Conservation (phyloP, 2,329 filamentous ascomycete species). For the Botrytis sinoallii region DNA sequence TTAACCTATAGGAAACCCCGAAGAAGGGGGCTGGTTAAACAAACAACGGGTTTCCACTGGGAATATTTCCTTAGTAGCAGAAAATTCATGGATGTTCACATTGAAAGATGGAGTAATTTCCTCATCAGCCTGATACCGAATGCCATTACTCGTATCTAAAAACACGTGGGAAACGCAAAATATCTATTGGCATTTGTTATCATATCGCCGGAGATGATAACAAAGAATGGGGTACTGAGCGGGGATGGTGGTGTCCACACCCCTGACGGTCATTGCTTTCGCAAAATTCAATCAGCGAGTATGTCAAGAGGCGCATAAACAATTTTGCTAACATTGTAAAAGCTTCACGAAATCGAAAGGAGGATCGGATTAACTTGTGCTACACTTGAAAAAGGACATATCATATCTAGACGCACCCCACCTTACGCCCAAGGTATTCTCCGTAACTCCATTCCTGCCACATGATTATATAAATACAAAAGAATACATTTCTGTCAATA, state of each 20-base stretch:
- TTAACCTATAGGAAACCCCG: no score
- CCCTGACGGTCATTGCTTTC: background rate
- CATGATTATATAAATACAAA: background rate
- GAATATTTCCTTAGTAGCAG: background rate
- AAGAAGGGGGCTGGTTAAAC: background rate
- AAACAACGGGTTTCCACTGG: background rate
- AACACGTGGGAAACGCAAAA: slow-evolving; percentile 28
- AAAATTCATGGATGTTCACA: background rate
- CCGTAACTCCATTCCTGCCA: background rate
- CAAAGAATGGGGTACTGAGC: slow-evolving; percentile 1
- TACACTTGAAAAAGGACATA: background rate
- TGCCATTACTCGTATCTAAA: background rate
- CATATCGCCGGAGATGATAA: background rate
- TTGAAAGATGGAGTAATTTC: background rate
- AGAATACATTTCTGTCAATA: background rate
- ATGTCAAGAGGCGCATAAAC: background rate
- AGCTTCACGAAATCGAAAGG: background rate
- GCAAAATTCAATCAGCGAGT: background rate
- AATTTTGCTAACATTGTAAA: no score
- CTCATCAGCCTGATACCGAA: background rate
- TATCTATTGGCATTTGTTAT: background rate
- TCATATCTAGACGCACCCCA: background rate
- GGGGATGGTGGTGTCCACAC: background rate
- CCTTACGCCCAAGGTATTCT: background rate
- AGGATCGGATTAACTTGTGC: background rate